Evolutionary conservation across 306 rosid genomes (phyloP).

Genomic region (Vicia sativa): DNA sequence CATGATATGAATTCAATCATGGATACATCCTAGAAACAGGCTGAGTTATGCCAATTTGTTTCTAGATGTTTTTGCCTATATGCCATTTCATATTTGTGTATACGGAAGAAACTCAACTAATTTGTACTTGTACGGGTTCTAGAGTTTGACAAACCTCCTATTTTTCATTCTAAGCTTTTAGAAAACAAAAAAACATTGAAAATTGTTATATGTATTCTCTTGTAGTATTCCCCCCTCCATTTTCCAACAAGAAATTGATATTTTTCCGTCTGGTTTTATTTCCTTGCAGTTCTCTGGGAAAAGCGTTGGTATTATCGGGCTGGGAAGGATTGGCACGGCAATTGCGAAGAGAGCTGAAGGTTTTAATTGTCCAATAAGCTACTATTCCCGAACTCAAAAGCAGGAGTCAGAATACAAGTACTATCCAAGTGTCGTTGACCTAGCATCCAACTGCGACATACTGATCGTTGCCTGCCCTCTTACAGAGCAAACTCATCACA

Average conservation of each 20-base stretch:
- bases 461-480: conserved; percentile 84
- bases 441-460: conserved; percentile 74
- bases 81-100: not conserved
- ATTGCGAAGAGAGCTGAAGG: conserved; percentile 85
- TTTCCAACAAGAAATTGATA: conserved; percentile 5
- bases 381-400: conserved; percentile 68
- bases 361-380: conserved; percentile 66
- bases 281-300: conserved; percentile 79
- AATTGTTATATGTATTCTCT: not conserved
- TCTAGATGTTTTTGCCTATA: not conserved
- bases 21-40: not conserved
- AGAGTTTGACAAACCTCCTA: not conserved
- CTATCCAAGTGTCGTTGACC: conserved; percentile 68
- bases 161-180: not conserved
- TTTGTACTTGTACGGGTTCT: not conserved
- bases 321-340: conserved; percentile 84
- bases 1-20: not conserved
- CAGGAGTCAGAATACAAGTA: conserved; percentile 60
- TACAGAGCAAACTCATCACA: conserved; percentile 62
- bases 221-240: conserved; percentile 4
- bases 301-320: conserved; percentile 76
- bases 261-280: not conserved
- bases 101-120: not conserved
- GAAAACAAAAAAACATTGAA: conserved; percentile 5
- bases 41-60: not conserved